Base-by-base conservation (phyloP, 768 basidiomycete species). In the Kwoniella sp. region DNA sequence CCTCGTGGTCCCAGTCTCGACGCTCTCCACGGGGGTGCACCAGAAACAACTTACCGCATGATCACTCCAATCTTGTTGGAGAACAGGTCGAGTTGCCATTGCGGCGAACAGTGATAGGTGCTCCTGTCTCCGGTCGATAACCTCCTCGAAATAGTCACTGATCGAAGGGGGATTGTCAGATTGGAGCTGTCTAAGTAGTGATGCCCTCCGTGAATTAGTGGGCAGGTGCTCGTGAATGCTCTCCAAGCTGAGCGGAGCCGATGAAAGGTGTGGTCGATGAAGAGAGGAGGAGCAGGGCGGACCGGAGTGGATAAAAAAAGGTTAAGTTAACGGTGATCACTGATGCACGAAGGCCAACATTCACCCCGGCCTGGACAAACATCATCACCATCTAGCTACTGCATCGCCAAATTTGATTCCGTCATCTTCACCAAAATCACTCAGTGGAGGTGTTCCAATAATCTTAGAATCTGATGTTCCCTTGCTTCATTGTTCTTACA, bases 61-160 rank as follows among this genome's bases (percentile, higher is more conserved):
- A 55, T 77, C 75, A 41, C 55, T 58, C 73, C 73, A 77, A 58
- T 77, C 70, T 9, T 54, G 68, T 38, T 66, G 58, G 7, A 61
- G 37, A 30, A 50, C 59, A 30, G 47, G 58, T 37, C 31, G 51
- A 34, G 25, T 51, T 29, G 63, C 31, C 63, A 65, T 65, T 22
- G 34, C 41, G 41, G 41, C 41, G 20, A 3, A 45, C 3, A 17
- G 20, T 45, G 41, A 45, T 45, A 11, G 41, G 15, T 9, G 5
- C 8, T 45, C 8, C 41, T 17, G 11, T 17, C 41, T 8, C 41
- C 41, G 41, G 17, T 45, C 17, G 41, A 45, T 11, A 9, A n/a
- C n/a, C n/a, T n/a, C n/a, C n/a, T n/a, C n/a, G n/a, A n/a, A n/a
- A n/a, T n/a, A n/a, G n/a, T n/a, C n/a, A n/a, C n/a, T n/a, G n/a